Percentiles rank a stretch among this genome's conserved stretches.
Conservation (phyloP, 23 red algal genomes). For the Gracilaria vermiculophylla region DNA sequence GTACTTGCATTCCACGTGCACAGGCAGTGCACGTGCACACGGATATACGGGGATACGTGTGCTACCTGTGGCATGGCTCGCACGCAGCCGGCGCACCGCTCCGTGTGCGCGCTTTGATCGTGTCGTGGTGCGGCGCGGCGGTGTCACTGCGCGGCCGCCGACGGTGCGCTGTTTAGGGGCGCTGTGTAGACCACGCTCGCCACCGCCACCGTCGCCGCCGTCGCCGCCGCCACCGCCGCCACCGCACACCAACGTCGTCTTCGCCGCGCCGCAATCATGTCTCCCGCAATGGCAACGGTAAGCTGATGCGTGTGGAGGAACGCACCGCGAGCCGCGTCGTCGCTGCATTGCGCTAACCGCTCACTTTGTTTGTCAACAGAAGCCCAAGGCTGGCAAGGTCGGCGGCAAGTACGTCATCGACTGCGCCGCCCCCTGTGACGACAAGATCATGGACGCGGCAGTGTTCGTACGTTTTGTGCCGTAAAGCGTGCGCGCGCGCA, state of each 20-base stretch:
- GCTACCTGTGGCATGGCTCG: too few species aligned
- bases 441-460: conserved; percentile 82
- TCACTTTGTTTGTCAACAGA: not conserved
- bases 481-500: too few species aligned
- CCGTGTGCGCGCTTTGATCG: not conserved
- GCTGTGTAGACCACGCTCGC: not conserved
- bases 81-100: not conserved
- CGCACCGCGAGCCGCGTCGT: not conserved
- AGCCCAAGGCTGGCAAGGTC: conserved; percentile 50
- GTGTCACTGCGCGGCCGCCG: not conserved
- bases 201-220: not conserved
- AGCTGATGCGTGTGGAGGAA: not conserved
- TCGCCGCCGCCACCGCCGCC: not conserved
- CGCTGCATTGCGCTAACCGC: not conserved
- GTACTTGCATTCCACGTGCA: too few species aligned
- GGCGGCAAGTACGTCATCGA: conserved; percentile 81
- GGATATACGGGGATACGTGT: not conserved
- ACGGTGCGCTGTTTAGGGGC: not conserved
- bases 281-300: conserved; percentile 19
- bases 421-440: conserved; percentile 80
- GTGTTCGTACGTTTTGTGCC: conserved; percentile 82
- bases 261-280: not conserved
- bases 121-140: not conserved
- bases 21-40: not conserved
- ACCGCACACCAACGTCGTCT: not conserved